Percentiles rank a stretch among this genome's conserved stretches.
phyloP scores from a whole-genome alignment of 78 protist species.

The Creolimax fragrantissima region DNA sequence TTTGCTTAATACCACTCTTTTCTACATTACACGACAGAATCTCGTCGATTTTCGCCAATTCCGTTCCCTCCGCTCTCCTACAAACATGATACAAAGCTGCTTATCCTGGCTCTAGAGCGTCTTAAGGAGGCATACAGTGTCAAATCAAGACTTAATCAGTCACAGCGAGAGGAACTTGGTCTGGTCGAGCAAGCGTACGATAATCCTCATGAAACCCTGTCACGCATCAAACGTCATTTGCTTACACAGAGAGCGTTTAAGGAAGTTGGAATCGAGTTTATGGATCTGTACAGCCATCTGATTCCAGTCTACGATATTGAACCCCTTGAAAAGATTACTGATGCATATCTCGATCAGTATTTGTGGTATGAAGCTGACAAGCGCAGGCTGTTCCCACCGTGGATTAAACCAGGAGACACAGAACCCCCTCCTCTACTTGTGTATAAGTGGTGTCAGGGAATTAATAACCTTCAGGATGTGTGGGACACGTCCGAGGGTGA shows the following conservation, averaged over 20 bases:
- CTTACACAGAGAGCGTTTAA: constrained; percentile 95
- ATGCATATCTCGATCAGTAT: constrained; percentile 99
- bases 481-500: constrained; percentile 94
- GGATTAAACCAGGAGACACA: constrained; percentile 99
- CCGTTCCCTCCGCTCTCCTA: constrained; percentile 98
- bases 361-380: constrained; percentile 98
- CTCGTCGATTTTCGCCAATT: constrained; percentile 88
- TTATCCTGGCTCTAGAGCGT: constrained; percentile 94
- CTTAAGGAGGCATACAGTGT: constrained; percentile 92
- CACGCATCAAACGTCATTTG: constrained; percentile 96
- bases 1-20: background rate
- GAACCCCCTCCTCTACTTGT: constrained; percentile 98
- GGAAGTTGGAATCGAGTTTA: constrained; percentile 90
- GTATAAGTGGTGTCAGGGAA: constrained; percentile 99
- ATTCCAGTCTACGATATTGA: constrained; percentile 96
- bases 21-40: background rate
- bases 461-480: constrained; percentile 85
- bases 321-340: constrained; percentile 99
- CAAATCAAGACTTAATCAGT: constrained; percentile 84
- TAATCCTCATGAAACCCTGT: constrained; percentile 97
- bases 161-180: constrained; percentile 97
- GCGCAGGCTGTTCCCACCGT: constrained; percentile 97
- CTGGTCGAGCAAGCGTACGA: constrained; percentile 99
- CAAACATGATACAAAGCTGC: constrained; percentile 99
- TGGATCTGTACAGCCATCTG: constrained; percentile 93